A percentile compares a stretch with the other conserved stretches of the same genome.
Evolutionary conservation across 306 rosid species (phyloP).

Genomic region (Pueraria montana): DNA sequence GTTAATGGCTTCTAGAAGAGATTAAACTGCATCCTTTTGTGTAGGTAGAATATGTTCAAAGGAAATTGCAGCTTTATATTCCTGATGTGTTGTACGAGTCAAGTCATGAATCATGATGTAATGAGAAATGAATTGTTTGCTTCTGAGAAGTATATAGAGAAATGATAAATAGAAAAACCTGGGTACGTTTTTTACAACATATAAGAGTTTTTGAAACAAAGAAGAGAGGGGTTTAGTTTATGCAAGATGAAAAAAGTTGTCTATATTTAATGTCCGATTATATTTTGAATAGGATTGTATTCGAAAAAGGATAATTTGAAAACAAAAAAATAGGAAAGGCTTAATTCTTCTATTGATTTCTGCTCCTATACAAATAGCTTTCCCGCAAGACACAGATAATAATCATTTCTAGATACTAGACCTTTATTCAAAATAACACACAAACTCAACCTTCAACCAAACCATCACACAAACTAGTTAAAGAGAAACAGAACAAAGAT

Average conservation of each 20-base stretch:
- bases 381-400: neutral
- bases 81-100: neutral
- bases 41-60: constrained; percentile 15
- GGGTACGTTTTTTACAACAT: neutral
- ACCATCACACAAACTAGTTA: too few species aligned
- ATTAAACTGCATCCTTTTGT: neutral
- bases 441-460: neutral
- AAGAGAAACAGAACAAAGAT: too few species aligned
- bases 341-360: neutral
- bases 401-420: neutral
- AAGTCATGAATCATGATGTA: neutral
- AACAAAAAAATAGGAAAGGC: neutral
- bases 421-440: neutral
- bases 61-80: constrained; percentile 14
- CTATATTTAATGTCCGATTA: too few species aligned
- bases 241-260: too few species aligned
- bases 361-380: too few species aligned
- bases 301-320: too few species aligned
- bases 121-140: neutral
- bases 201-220: too few species aligned
- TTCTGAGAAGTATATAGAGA: neutral
- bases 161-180: neutral
- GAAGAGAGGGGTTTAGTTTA: neutral
- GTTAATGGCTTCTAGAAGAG: neutral
- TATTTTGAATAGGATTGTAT: too few species aligned